Evolutionary conservation across 2,329 filamentous ascomycete genomes (phyloP).

Genomic region (Colletotrichum phormii): DNA sequence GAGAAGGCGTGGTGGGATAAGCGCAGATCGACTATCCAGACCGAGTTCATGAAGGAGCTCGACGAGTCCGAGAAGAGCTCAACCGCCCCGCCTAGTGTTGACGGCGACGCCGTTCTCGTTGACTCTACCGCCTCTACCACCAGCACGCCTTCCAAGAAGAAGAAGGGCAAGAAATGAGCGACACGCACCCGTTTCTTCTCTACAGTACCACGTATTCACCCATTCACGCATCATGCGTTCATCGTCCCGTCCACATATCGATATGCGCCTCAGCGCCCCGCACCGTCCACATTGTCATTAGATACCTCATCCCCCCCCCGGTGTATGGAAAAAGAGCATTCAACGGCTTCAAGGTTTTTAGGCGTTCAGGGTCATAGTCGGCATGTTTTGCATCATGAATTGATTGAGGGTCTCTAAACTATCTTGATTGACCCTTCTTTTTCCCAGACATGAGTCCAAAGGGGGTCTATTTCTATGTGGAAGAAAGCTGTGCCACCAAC

Average conservation of each 20-base stretch:
- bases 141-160: conserved; percentile 64
- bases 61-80: conserved; percentile 69
- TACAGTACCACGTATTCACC: neutral
- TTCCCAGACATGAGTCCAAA: neutral
- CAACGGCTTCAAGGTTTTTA: conserved; percentile 25
- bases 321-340: conserved; percentile 12
- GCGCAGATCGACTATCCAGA: conserved; percentile 78
- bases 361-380: conserved; percentile 23
- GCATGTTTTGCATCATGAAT: conserved; percentile 23
- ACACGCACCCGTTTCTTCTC: neutral
- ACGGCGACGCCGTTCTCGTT: conserved; percentile 84
- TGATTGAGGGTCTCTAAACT: conserved; percentile 4
- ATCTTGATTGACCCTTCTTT: neutral
- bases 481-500: conserved; percentile 21
- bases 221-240: neutral
- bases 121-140: conserved; percentile 60
- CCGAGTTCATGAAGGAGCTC: conserved; percentile 87
- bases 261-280: neutral
- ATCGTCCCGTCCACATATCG: neutral
- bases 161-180: conserved; percentile 72
- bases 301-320: conserved; percentile 30
- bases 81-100: conserved; percentile 66
- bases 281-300: conserved; percentile 11
- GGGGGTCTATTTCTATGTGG: conserved; percentile 7
- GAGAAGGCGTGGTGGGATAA: conserved; percentile 96